These are phyloP conservation scores for Wallacemonas sp. DNA, from an alignment of 208 protist species.

Conservation along the genomic window DNA sequence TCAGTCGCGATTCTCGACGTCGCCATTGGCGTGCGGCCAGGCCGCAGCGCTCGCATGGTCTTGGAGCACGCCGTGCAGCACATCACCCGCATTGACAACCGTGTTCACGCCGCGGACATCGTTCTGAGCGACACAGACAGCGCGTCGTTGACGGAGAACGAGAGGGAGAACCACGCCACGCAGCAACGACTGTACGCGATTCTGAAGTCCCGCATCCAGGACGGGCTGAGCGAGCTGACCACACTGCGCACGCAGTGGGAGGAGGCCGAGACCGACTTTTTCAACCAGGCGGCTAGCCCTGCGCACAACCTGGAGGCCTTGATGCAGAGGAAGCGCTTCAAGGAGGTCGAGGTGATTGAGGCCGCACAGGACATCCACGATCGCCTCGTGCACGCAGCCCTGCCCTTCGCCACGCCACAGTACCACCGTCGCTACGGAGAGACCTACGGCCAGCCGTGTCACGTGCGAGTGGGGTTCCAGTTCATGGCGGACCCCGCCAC, in stretches of 20 bases:
- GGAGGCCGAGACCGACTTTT: constrained; percentile 55
- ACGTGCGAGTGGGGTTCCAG: constrained; percentile 74
- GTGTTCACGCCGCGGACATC: constrained; percentile 48
- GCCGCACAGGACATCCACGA: constrained; percentile 69
- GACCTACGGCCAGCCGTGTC: constrained; percentile 84
- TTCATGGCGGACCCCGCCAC: constrained; percentile 38
- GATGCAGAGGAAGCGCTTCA: constrained; percentile 59
- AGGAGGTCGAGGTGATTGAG: constrained; percentile 66
- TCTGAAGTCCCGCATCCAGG: constrained; percentile 56
- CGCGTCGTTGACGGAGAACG: constrained; percentile 2
- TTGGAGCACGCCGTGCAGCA: constrained; percentile 67
- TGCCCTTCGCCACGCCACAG: constrained; percentile 82
- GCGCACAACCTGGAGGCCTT: constrained; percentile 46
- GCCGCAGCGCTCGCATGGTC: constrained; percentile 58
- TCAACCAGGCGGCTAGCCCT: constrained; percentile 47
- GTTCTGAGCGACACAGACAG: constrained; percentile 27
- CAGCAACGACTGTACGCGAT: constrained; percentile 60
- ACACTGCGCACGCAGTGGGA: constrained; percentile 43
- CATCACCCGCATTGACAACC: constrained; percentile 50
- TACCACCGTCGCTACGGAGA: constrained; percentile 79
- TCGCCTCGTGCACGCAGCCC: constrained; percentile 56
- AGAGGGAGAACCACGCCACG: constrained; percentile 16
- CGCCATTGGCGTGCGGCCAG: constrained; percentile 73
- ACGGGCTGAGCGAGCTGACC: constrained; percentile 43
- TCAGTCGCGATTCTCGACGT: constrained; percentile 76